Percentiles rank a stretch among this genome's conserved stretches.
phyloP scores from a whole-genome alignment of 768 basidiomycete species.

The Kwoniella newhampshirensis region DNA sequence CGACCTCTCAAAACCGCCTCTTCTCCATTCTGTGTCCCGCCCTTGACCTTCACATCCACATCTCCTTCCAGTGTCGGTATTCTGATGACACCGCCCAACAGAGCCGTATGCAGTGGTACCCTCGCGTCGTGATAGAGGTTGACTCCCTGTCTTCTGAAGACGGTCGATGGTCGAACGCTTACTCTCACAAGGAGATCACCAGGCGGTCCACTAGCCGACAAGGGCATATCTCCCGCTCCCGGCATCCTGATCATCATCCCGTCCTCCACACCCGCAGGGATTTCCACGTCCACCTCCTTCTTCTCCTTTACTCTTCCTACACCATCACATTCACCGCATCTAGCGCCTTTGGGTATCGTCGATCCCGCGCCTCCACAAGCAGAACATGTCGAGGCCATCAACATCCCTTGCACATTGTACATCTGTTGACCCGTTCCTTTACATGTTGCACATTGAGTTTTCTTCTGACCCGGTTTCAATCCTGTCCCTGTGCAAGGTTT shows the following conservation, averaged over 20 bases:
- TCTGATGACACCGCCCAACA: slow-evolving; percentile 87
- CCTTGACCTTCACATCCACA: slow-evolving; percentile 87
- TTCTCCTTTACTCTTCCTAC: slow-evolving; percentile 73
- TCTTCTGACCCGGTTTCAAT: slow-evolving; percentile 79
- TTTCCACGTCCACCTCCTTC: slow-evolving; percentile 15
- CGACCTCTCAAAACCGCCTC: slow-evolving; percentile 90
- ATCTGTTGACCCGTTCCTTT: slow-evolving; percentile 83
- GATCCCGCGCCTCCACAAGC: slow-evolving; percentile 78
- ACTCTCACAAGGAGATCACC: slow-evolving; percentile 89
- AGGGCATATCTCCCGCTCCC: slow-evolving; percentile 76
- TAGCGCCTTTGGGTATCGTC: slow-evolving; percentile 70
- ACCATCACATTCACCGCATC: slow-evolving; percentile 79
- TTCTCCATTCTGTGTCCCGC: slow-evolving; percentile 93
- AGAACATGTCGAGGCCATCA: slow-evolving; percentile 89
- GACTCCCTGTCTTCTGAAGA: slow-evolving; percentile 84
- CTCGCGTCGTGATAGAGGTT: slow-evolving; percentile 86
- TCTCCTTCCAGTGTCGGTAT: slow-evolving; percentile 95
- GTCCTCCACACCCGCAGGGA: slow-evolving; percentile 22
- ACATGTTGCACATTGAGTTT: slow-evolving; percentile 74
- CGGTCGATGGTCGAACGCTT: slow-evolving; percentile 74
- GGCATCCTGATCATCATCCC: slow-evolving; percentile 58
- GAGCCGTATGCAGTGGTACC: slow-evolving; percentile 84
- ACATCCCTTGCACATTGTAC: slow-evolving; percentile 91
- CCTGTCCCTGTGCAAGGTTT: slow-evolving; percentile 80
- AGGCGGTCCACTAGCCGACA: slow-evolving; percentile 70